Conservation (phyloP, 306 rosid genomes). For the Oemleria cerasiformis region DNA sequence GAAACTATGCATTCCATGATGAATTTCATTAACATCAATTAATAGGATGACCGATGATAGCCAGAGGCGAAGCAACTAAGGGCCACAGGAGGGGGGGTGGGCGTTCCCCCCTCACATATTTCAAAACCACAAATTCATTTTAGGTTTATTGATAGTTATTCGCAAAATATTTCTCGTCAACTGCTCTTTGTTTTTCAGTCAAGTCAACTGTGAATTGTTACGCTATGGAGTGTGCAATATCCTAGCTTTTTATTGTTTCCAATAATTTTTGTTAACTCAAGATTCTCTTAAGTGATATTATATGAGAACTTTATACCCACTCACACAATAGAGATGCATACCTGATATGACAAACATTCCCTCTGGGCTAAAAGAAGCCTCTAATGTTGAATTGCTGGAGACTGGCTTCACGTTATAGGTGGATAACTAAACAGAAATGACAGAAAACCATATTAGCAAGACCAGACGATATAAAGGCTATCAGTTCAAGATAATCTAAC, state of each 20-base stretch:
- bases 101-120: too few species aligned
- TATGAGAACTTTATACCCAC: background rate
- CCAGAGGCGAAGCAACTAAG: too few species aligned
- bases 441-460: conserved; percentile 15
- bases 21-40: background rate
- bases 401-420: conserved; percentile 76
- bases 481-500: conserved; percentile 15
- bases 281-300: background rate
- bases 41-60: background rate
- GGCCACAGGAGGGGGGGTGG: too few species aligned
- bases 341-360: conserved; percentile 95
- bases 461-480: conserved; percentile 14
- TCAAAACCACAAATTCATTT: too few species aligned
- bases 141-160: too few species aligned
- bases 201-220: too few species aligned
- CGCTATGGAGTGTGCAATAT: too few species aligned
- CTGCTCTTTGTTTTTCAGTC: too few species aligned
- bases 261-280: too few species aligned
- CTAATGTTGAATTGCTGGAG: conserved; percentile 72
- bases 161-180: too few species aligned
- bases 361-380: conserved; percentile 96
- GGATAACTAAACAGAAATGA: conserved; percentile 51
- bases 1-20: background rate
- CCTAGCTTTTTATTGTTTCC: too few species aligned
- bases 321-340: conserved; percentile 25